A percentile compares a stretch with the other conserved stretches of the same genome.
Conservation (phyloP, 192 early-diverging fungal species). For the Thamnidium elegans region DNA sequence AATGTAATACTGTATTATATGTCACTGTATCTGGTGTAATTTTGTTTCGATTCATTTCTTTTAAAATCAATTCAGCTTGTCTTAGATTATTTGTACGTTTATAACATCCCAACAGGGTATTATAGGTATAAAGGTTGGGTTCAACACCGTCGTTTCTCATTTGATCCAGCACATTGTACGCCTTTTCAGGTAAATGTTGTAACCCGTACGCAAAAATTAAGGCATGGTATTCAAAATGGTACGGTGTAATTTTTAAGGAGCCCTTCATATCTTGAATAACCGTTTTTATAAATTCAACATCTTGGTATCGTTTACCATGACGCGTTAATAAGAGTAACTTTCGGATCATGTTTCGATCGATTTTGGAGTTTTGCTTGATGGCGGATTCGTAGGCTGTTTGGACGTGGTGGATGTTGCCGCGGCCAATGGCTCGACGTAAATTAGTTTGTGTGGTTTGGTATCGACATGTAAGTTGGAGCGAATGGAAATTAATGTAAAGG, state of each 20-base stretch:
- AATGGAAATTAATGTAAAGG: too few relatives aligned
- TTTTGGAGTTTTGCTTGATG: neutral
- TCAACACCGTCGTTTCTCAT: conserved; percentile 23
- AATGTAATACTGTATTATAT: conserved; percentile 25
- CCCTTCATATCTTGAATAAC: conserved; percentile 21
- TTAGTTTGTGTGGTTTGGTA: too few relatives aligned
- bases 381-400: neutral
- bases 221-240: conserved; percentile 28
- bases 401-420: too few relatives aligned
- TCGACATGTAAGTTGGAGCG: too few relatives aligned
- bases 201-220: conserved; percentile 25
- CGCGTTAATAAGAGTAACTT: conserved; percentile 1
- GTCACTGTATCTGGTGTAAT: conserved; percentile 18
- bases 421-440: too few relatives aligned
- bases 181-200: conserved; percentile 19
- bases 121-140: conserved; percentile 36
- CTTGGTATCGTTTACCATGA: neutral
- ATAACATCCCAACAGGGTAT: conserved; percentile 31
- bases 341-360: conserved; percentile 1
- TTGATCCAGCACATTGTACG: conserved; percentile 21
- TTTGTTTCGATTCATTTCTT: conserved; percentile 20
- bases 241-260: conserved; percentile 4
- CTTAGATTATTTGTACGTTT: conserved; percentile 10
- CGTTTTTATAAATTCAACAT: conserved; percentile 17
- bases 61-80: conserved; percentile 3